These are phyloP conservation scores for Penicillium soppii DNA, from an alignment of 495 filamentous ascomycete genomes.

Conservation along the genomic window DNA sequence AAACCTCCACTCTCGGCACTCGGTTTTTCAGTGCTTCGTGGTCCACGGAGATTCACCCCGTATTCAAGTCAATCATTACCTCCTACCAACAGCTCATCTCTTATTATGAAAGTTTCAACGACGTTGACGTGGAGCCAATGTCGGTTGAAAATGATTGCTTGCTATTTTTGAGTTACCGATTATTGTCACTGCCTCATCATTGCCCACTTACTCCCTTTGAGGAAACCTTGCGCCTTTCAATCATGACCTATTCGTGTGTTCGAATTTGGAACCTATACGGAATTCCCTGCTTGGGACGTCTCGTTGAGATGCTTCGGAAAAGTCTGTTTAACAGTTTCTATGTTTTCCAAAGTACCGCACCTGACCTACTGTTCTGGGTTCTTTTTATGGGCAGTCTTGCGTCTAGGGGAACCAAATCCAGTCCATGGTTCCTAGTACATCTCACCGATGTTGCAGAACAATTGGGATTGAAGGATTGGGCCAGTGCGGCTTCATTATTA, in stretches of 20 bases:
- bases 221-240: conserved; percentile 15
- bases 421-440: conserved; percentile 12
- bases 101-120: conserved; percentile 12
- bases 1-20: conserved; percentile 4
- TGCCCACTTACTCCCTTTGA: conserved; percentile 6
- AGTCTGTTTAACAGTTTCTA: conserved; percentile 6
- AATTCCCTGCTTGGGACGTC: conserved; percentile 5
- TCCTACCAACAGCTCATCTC: conserved; percentile 6
- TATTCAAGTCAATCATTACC: conserved; percentile 7
- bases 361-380: conserved; percentile 14
- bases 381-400: conserved; percentile 10
- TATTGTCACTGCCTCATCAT: conserved; percentile 8
- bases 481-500: conserved; percentile 5
- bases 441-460: conserved; percentile 4
- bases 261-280: conserved; percentile 17
- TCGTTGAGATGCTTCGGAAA: conserved; percentile 7
- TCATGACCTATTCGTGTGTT: conserved; percentile 10
- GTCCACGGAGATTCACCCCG: conserved; percentile 8
- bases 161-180: conserved; percentile 11
- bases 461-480: conserved; percentile 10
- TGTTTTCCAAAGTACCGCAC: conserved; percentile 4
- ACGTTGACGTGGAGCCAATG: not conserved
- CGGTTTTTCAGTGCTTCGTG: conserved; percentile 12
- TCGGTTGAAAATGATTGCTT: conserved; percentile 17
- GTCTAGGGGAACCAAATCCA: not conserved